Evolutionary conservation across 2,329 filamentous ascomycete genomes (phyloP).

Genomic region (Talaromyces sp.): DNA sequence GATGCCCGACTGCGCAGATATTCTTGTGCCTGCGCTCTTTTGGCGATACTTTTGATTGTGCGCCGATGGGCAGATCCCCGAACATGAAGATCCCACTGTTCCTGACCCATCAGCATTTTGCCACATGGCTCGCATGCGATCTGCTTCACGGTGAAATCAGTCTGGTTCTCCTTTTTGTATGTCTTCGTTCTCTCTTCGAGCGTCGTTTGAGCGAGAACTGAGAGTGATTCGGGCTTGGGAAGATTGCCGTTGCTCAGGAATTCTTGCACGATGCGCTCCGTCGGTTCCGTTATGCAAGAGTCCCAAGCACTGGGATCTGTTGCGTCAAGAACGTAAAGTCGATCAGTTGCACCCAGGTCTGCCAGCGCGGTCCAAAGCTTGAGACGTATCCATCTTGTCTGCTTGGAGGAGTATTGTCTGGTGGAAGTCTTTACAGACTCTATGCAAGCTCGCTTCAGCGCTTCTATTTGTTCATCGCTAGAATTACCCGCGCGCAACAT

Average conservation of each 20-base stretch:
- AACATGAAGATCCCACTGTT: slow-evolving; percentile 56
- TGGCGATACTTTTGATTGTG: slow-evolving; percentile 42
- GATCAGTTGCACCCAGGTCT: slow-evolving; percentile 49
- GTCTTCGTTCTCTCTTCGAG: slow-evolving; percentile 52
- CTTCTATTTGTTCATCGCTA: slow-evolving; percentile 43
- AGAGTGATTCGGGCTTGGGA: slow-evolving; percentile 56
- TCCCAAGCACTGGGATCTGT: slow-evolving; percentile 63
- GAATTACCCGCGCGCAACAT: slow-evolving; percentile 33
- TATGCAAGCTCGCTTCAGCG: slow-evolving; percentile 56
- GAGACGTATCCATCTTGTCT: slow-evolving; percentile 79
- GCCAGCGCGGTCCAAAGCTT: slow-evolving; percentile 70
- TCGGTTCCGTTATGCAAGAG: slow-evolving; percentile 61
- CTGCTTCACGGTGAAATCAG: slow-evolving; percentile 41
- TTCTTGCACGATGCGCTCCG: slow-evolving; percentile 54
- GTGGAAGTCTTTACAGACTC: slow-evolving; percentile 79
- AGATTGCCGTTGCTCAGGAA: slow-evolving; percentile 60
- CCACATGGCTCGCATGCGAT: slow-evolving; percentile 65
- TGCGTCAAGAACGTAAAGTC: slow-evolving; percentile 76
- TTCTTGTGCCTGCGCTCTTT: slow-evolving; percentile 25
- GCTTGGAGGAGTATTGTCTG: slow-evolving; percentile 78
- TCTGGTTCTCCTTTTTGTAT: slow-evolving; percentile 35
- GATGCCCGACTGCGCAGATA: slow-evolving; percentile 25
- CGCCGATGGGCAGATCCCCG: slow-evolving; percentile 56
- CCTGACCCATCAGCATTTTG: slow-evolving; percentile 51
- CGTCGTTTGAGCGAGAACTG: slow-evolving; percentile 52